Evolutionary conservation across 1,284 basidiomycete species (phyloP).

Genomic region (Tilletia indica): DNA sequence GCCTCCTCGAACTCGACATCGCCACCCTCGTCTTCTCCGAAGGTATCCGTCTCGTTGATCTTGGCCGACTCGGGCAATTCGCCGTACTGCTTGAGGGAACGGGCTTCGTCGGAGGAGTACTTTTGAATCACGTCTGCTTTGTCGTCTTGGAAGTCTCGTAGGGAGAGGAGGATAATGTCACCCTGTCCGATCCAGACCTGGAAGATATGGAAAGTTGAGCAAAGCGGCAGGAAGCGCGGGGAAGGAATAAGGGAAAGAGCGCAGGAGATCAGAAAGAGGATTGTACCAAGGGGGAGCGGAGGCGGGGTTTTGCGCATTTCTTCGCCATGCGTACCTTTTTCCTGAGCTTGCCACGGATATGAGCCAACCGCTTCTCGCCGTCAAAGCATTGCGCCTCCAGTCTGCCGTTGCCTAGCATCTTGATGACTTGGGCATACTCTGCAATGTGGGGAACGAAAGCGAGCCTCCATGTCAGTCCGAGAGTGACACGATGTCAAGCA

Average conservation of each 20-base stretch:
- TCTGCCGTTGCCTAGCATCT: constrained; percentile 98
- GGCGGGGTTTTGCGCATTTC: no score
- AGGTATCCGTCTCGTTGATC: constrained; percentile 95
- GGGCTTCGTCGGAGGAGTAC: constrained; percentile 87
- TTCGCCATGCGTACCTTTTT: constrained; percentile 73
- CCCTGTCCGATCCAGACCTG: constrained; percentile 99
- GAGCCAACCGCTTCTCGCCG: constrained; percentile 93
- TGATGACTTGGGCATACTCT: constrained; percentile 97
- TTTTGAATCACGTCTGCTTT: constrained; percentile 99
- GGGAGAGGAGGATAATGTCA: constrained; percentile 91
- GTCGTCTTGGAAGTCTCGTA: constrained; percentile 98
- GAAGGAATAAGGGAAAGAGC: no score
- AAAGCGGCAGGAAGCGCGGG: no score
- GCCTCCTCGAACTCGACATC: constrained; percentile 56
- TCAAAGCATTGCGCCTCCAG: constrained; percentile 97
- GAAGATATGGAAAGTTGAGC: no score
- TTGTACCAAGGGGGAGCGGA: no score
- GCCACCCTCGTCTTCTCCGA: constrained; percentile 67
- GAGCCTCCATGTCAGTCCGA: not conserved
- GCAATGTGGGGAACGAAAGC: not conserved
- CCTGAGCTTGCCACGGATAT: constrained; percentile 98
- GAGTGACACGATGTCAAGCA: not conserved
- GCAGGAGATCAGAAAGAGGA: no score
- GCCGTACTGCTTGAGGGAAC: constrained; percentile 93
- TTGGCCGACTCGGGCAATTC: constrained; percentile 96